Evolutionary conservation across 768 basidiomycete genomes (phyloP), one percentile per base, ranked within the genome.

Genomic region (Leccinum sublutescens): DNA sequence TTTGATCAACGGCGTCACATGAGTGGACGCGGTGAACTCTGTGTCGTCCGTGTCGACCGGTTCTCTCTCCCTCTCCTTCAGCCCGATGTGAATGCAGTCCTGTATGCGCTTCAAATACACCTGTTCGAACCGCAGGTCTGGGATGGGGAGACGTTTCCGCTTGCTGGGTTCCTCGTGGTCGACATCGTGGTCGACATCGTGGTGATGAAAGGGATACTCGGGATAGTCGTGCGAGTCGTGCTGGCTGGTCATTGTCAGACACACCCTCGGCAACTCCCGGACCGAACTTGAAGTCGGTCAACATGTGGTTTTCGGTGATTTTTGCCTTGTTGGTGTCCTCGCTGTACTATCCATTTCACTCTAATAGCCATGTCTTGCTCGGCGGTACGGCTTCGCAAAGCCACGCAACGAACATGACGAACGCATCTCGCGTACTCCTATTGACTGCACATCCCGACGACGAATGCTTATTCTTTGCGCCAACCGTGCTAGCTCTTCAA

Each of bases 381-480:
- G 56, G 53, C 54, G 45, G 55, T 23, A 7, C 45, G 17, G 17
- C 19, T 10, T 21, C 23, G 2, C 47, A 33, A 31, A 40, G 12
- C 25, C 56, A 52, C 29, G 40, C 57, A 25, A 14, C 49, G 45
- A n/a, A 40, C 17, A 40, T n/a, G 4, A 40, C 40, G 17, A 54
- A 59, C 52, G 0, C 38, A 3, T 60, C 67, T 25, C 62, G 68
- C 25, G 69, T 91, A 34, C 77, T 94, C 38, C 71, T 97, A 3
- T 72, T 98, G 49, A 96, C 95, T 1, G 93, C 95, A 27, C 95
- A 98, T 70, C 95, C 95, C 2, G 95, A 97, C 69, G 95, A 98
- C 70, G 95, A 97, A 76, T 87, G 86, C 71, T 83, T 95, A 81
- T 98, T 98, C 80, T 98, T 98, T 71, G 86, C 87, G 4, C 95